A percentile compares a stretch with the other conserved stretches of the same genome.
Evolutionary conservation across 2,329 filamentous ascomycete species (phyloP).

Genomic region (Exophiala dermatitidis): DNA sequence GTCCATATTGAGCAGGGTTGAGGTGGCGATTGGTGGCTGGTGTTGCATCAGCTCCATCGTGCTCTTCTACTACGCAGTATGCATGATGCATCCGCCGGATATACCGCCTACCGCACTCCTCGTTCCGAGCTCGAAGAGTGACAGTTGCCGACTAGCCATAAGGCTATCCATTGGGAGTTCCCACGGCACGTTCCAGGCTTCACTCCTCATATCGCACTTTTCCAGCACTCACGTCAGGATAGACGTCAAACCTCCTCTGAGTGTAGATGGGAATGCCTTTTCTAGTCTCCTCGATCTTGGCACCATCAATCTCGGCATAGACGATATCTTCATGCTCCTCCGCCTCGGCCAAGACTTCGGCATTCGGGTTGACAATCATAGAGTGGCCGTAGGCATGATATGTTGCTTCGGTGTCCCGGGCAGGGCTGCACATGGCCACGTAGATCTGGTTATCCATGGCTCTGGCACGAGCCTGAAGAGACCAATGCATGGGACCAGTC

Average conservation of each 20-base stretch:
- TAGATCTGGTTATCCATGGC: constrained; percentile 94
- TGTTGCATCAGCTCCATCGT: too few relatives aligned
- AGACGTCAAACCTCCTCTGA: constrained; percentile 90
- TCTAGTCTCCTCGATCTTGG: constrained; percentile 65
- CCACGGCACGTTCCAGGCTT: background rate
- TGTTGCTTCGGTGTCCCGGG: constrained; percentile 64
- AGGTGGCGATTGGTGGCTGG: too few relatives aligned
- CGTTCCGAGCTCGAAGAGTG: too few relatives aligned
- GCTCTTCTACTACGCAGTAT: too few relatives aligned
- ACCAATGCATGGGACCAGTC: constrained; percentile 89
- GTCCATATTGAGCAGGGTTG: too few relatives aligned
- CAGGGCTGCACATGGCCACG: constrained; percentile 85
- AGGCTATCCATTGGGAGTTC: too few relatives aligned
- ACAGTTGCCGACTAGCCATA: too few relatives aligned
- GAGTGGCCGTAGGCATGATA: constrained; percentile 94
- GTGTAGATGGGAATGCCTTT: constrained; percentile 75
- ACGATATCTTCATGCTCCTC: constrained; percentile 72
- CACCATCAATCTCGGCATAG: constrained; percentile 61
- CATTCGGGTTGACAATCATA: constrained; percentile 80
- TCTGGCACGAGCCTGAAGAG: constrained; percentile 69
- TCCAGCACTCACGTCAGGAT: constrained; percentile 74
- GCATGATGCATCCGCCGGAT: too few relatives aligned
- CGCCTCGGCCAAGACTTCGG: constrained; percentile 68
- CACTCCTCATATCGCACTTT: constrained; percentile 38
- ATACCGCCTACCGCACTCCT: too few relatives aligned